A percentile compares a stretch with the other conserved stretches of the same genome.
These are phyloP conservation scores for Pneumocystis murina DNA, from an alignment of 1,139 yeast species.

Conservation along the genomic window DNA sequence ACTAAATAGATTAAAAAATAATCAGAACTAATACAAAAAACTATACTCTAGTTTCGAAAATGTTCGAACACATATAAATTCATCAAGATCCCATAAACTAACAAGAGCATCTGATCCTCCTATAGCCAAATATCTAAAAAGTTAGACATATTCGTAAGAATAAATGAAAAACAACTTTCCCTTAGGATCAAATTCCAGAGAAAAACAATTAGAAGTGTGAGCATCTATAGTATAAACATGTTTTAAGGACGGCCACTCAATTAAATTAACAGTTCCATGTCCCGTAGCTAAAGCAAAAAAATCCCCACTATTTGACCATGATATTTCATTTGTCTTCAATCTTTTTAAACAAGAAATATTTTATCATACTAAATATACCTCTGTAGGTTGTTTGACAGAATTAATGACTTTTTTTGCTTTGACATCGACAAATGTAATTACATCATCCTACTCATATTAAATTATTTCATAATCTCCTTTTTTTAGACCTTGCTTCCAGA, in stretches of 20 bases:
- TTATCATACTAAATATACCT: background rate
- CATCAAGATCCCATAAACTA: conserved; percentile 41
- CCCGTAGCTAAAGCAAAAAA: conserved; percentile 10
- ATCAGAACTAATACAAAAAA: background rate
- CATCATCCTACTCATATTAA: conserved; percentile 10
- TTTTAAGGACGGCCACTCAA: conserved; percentile 6
- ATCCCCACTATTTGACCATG: conserved; percentile 11
- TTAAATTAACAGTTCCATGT: conserved; percentile 10
- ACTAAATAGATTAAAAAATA: conserved; percentile 4
- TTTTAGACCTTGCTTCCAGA: conserved; percentile 80
- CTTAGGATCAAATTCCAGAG: conserved; percentile 39
- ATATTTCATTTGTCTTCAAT: conserved; percentile 8
- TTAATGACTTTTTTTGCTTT: conserved; percentile 5
- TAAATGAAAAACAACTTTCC: conserved; percentile 26
- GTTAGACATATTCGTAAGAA: background rate
- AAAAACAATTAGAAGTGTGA: conserved; percentile 10
- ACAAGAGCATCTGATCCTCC: conserved; percentile 63
- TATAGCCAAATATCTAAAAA: conserved; percentile 29
- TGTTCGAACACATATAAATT: conserved; percentile 33
- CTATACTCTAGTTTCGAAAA: conserved; percentile 32
- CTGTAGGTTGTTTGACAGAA: conserved; percentile 5
- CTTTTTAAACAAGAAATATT: background rate
- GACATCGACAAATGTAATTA: conserved; percentile 8
- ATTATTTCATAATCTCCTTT: conserved; percentile 5
- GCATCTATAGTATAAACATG: conserved; percentile 10